Evolutionary conservation across 2,329 filamentous ascomycete genomes (phyloP), one percentile per base, ranked within the genome.

Genomic region (Coniochaeta prunicola): DNA sequence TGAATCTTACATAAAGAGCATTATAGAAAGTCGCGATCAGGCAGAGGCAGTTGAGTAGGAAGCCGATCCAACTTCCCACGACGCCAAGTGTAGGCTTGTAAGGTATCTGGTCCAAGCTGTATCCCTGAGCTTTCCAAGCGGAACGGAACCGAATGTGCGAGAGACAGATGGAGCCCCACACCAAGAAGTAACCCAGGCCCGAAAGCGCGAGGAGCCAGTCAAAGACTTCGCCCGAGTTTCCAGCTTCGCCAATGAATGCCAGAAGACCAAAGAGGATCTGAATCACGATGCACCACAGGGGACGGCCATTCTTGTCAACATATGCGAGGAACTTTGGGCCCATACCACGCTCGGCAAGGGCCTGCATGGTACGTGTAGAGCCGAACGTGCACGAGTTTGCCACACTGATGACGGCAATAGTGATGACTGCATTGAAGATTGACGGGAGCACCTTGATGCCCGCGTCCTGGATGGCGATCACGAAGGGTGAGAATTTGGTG

Each of bases 11-110:
- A 60, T 77, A 86, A 54, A 90, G 80, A 8, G 84, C 83, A 58
- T 82, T 84, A 80, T 88, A 91, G 69, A 90, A 88, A 57, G 89
- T 86, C 7, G 88, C 88, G 38, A 90, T 75, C 45, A 93, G 76
- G 58, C 89, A 86, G 9, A 92, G 69, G 21, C 78, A 65, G 72
- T 90, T 89, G 66, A 93, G 80, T 55, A 74, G 61, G 55, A 92
- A 76, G 12, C 88, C 89, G 53, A 91, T 71, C 75, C 78, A 90
- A 45, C 87, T 91, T 30, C 90, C 90, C 59, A 78, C 77, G 13
- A 90, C 71, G 42, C 90, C 90, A 17, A 77, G 63, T 1, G 69
- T 71, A 4, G 78, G 71, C 62, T 68, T 70, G 63, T 80, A 82
- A 2, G 79, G 78, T 40, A 83, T 75, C 65, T 79, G 73, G 34